These are phyloP conservation scores for Pseudonitzschia multistriata DNA, from an alignment of 108 stramenopile species.

Conservation along the genomic window DNA sequence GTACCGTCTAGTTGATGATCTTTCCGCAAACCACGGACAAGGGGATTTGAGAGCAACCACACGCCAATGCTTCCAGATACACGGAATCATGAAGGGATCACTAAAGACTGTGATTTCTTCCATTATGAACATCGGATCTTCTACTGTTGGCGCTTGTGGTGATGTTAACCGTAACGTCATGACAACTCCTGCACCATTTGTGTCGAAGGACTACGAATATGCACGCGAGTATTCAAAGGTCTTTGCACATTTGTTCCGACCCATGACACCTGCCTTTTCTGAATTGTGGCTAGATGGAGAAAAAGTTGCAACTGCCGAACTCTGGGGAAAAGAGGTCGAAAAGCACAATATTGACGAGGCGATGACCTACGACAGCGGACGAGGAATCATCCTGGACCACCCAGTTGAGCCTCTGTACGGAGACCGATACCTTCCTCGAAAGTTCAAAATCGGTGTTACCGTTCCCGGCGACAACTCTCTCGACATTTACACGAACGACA, in stretches of 20 bases:
- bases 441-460: constrained; percentile 99
- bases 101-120: constrained; percentile 94
- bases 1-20: constrained; percentile 89
- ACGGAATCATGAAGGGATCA: constrained; percentile 94
- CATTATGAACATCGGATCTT: constrained; percentile 95
- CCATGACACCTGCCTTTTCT: constrained; percentile 90
- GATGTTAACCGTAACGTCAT: constrained; percentile 97
- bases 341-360: constrained; percentile 70
- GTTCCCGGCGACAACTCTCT: constrained; percentile 95
- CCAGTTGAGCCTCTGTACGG: constrained; percentile 95
- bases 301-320: constrained; percentile 89
- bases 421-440: constrained; percentile 93
- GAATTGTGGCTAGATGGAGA: constrained; percentile 97
- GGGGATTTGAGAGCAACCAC: constrained; percentile 95
- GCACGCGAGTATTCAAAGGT: constrained; percentile 85
- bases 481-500: constrained; percentile 98
- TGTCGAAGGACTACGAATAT: constrained; percentile 69
- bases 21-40: constrained; percentile 86
- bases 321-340: constrained; percentile 84
- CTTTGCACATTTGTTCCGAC: constrained; percentile 92
- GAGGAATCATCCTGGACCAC: constrained; percentile 84
- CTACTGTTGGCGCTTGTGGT: constrained; percentile 97
- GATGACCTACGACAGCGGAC: constrained; percentile 79
- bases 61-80: constrained; percentile 97
- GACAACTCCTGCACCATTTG: constrained; percentile 92